Percentiles rank a stretch among this genome's conserved stretches.
Conservation (phyloP, 2,329 filamentous ascomycete genomes). For the Nemania abortiva region DNA sequence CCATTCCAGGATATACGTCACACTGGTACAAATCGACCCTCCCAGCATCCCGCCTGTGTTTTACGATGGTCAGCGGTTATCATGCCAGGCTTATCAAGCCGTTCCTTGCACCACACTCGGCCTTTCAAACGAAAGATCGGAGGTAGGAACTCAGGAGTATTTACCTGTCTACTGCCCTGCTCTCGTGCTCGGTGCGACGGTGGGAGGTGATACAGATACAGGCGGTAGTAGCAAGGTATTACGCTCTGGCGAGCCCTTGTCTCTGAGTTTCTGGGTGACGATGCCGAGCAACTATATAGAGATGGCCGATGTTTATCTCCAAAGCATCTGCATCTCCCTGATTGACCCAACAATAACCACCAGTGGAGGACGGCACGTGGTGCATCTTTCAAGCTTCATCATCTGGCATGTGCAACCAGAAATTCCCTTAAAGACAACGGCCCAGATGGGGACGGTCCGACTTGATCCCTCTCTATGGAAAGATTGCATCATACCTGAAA, state of each 20-base stretch:
- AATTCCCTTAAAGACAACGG: too few species aligned
- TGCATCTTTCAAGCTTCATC: too few species aligned
- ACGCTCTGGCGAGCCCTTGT: not conserved
- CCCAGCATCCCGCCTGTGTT: conserved; percentile 8
- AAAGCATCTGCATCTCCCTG: conserved; percentile 6
- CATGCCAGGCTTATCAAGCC: conserved; percentile 8
- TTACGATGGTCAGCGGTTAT: not conserved
- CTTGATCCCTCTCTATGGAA: too few species aligned
- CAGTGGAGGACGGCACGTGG: too few species aligned
- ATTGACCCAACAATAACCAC: too few species aligned
- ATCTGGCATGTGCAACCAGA: too few species aligned
- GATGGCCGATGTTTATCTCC: conserved; percentile 5
- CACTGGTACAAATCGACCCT: not conserved
- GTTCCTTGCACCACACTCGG: not conserved
- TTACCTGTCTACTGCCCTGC: conserved; percentile 4
- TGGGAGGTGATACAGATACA: not conserved
- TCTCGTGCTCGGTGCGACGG: not conserved
- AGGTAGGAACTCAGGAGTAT: not conserved
- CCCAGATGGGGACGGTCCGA: too few species aligned
- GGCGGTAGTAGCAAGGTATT: not conserved
- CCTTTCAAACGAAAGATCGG: not conserved
- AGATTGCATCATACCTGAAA: too few species aligned
- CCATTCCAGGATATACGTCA: conserved; percentile 1
- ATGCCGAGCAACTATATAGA: not conserved
- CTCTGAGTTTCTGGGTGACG: conserved; percentile 12